phyloP scores from a whole-genome alignment of 768 basidiomycete genomes.

The Sutorius australiensis region DNA sequence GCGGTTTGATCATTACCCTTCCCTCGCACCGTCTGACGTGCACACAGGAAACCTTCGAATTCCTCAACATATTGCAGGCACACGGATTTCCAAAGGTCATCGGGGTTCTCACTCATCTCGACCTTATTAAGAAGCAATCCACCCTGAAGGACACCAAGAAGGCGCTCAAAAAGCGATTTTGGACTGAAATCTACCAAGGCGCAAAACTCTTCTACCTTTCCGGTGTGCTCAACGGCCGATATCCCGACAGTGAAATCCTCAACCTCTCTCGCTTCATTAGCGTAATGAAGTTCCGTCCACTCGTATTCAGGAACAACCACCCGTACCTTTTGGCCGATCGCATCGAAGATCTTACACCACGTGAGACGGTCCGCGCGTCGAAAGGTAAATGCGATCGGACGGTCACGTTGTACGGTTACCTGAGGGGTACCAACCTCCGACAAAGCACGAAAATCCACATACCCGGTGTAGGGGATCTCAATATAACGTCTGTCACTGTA shows the following conservation, averaged over 20 bases:
- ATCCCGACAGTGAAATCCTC: conserved; percentile 94
- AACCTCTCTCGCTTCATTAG: conserved; percentile 95
- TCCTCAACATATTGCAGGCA: conserved; percentile 92
- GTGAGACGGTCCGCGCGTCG: conserved; percentile 71
- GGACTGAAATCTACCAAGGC: conserved; percentile 99
- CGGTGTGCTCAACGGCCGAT: conserved; percentile 94
- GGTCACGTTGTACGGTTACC: conserved; percentile 91
- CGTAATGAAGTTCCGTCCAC: conserved; percentile 98
- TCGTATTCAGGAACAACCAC: conserved; percentile 92
- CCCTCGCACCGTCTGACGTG: neutral
- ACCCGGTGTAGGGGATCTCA: conserved; percentile 90
- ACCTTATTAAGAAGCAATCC: conserved; percentile 90
- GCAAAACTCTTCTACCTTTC: conserved; percentile 98
- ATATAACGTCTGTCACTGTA: conserved; percentile 64
- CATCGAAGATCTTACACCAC: conserved; percentile 89
- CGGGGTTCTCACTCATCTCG: conserved; percentile 92
- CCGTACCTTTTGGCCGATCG: conserved; percentile 95
- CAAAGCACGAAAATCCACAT: conserved; percentile 81
- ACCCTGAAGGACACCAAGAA: conserved; percentile 90
- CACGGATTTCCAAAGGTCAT: conserved; percentile 99
- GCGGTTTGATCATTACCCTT: conserved; percentile 15
- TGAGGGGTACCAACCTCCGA: conserved; percentile 84
- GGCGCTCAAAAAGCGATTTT: conserved; percentile 94
- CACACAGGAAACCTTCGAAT: conserved; percentile 93
- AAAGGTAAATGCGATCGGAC: conserved; percentile 92